Percentiles rank a stretch among this genome's conserved stretches.
phyloP scores from a whole-genome alignment of 2,329 filamentous ascomycete species.

The Lizonia empirigonia region DNA sequence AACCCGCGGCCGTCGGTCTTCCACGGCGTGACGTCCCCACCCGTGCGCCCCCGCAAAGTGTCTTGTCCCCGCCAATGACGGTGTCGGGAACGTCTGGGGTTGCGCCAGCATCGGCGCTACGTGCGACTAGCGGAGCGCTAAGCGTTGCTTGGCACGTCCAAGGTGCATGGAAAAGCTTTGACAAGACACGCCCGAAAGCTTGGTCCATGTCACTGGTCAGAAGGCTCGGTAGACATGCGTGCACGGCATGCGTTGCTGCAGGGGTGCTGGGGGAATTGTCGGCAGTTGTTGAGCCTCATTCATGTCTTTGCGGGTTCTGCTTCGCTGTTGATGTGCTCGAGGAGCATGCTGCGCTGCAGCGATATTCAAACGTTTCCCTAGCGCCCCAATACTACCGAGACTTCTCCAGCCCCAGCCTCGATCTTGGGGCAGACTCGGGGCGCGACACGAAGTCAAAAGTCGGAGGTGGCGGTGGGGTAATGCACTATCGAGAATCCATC shows the following conservation, averaged over 20 bases:
- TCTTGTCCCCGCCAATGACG: constrained; percentile 2
- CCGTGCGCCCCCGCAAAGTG: constrained; percentile 5
- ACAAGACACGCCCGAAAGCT: constrained; percentile 22
- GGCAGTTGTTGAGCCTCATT: not conserved
- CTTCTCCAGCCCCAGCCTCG: not conserved
- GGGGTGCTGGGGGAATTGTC: not conserved
- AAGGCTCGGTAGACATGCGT: not conserved
- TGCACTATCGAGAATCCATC: not conserved
- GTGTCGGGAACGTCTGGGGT: constrained; percentile 3
- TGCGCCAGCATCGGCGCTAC: not conserved
- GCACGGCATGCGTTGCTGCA: not conserved
- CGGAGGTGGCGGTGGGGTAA: not conserved
- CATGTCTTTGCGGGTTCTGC: not conserved
- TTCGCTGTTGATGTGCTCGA: not conserved
- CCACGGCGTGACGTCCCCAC: constrained; percentile 22
- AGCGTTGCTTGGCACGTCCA: constrained; percentile 24
- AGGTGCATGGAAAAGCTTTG: constrained; percentile 24
- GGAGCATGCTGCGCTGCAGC: not conserved
- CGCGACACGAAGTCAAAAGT: not conserved
- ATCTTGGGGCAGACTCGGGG: not conserved
- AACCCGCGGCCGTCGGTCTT: constrained; percentile 12
- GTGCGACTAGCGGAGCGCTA: constrained; percentile 18
- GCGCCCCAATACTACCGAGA: too few relatives aligned
- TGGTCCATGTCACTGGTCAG: constrained; percentile 14
- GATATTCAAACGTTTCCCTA: not conserved